Percentiles rank a stretch among this genome's conserved stretches.
phyloP scores from a whole-genome alignment of 2,329 filamentous ascomycete genomes.

The Aschersonia sp. region DNA sequence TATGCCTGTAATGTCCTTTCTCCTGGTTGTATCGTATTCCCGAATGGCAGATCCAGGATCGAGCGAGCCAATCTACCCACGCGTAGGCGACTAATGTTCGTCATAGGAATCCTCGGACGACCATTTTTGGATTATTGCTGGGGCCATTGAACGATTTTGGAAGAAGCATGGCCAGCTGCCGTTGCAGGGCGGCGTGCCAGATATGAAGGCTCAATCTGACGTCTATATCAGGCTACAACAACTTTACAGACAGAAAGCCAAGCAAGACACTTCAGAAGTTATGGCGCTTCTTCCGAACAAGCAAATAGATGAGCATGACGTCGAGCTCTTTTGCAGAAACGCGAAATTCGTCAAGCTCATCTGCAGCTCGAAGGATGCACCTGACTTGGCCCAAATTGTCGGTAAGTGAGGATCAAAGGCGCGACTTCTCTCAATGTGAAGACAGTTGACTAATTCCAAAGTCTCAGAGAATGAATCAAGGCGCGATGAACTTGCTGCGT shows the following conservation, averaged over 20 bases:
- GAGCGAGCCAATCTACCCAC: no score
- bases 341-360: slow-evolving; percentile 86
- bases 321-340: slow-evolving; percentile 91
- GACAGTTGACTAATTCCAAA: no score
- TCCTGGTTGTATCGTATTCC: no score
- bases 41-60: no score
- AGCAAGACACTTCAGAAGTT: slow-evolving; percentile 63
- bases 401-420: slow-evolving; percentile 25
- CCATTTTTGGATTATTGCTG: slow-evolving; percentile 80
- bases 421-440: no score
- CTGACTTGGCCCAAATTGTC: slow-evolving; percentile 35
- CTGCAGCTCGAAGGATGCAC: slow-evolving; percentile 32
- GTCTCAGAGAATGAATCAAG: slow-evolving; percentile 34
- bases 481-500: slow-evolving; percentile 37
- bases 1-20: no score
- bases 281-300: slow-evolving; percentile 43
- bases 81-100: slow-evolving; percentile 16
- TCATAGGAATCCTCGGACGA: slow-evolving; percentile 9
- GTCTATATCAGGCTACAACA: slow-evolving; percentile 86
- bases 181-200: slow-evolving; percentile 73
- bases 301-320: slow-evolving; percentile 52
- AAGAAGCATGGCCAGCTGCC: slow-evolving; percentile 59
- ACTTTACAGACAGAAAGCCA: slow-evolving; percentile 82
- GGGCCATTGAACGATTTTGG: slow-evolving; percentile 67
- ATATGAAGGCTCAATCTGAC: slow-evolving; percentile 91